These are phyloP conservation scores for Trichoderma oligosporum DNA, from an alignment of 2,329 filamentous ascomycete genomes.

Conservation along the genomic window DNA sequence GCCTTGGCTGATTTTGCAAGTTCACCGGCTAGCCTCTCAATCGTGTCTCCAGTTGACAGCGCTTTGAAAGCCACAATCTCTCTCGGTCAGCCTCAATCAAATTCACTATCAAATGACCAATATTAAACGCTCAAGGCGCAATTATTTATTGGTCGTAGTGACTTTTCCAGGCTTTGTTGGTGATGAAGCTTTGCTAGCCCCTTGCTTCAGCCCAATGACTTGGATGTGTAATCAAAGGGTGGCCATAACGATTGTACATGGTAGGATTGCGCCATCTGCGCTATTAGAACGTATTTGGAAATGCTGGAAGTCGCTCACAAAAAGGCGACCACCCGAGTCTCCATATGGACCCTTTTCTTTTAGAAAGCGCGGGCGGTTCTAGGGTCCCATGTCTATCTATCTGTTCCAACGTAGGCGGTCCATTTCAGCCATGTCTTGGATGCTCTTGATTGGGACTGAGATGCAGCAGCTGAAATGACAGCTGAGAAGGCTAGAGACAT, in stretches of 20 bases:
- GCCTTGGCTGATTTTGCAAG: neutral
- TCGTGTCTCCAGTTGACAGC: neutral
- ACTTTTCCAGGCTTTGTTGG: neutral
- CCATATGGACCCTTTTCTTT: conserved; percentile 2
- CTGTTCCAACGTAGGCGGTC: neutral
- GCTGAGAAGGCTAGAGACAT: conserved; percentile 1
- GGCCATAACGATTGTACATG: conserved; percentile 19
- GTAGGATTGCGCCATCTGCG: conserved; percentile 20
- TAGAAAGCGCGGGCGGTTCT: neutral
- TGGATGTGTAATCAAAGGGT: conserved; percentile 2
- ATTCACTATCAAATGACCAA: neutral
- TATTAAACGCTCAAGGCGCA: neutral
- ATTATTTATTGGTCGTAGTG: conserved; percentile 1
- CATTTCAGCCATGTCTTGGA: neutral
- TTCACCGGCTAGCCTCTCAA: neutral
- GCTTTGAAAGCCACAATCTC: neutral
- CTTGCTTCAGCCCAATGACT: conserved; percentile 2
- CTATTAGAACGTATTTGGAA: conserved; percentile 18
- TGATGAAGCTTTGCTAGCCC: conserved; percentile 2
- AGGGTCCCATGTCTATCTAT: conserved; percentile 6
- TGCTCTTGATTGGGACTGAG: neutral
- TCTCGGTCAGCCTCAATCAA: neutral
- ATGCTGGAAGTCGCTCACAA: conserved; percentile 19
- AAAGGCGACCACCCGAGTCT: conserved; percentile 19
- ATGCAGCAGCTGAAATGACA: neutral